Evolutionary conservation across 2,329 filamentous ascomycete species (phyloP).

Genomic region (Fusarium subtropicale): DNA sequence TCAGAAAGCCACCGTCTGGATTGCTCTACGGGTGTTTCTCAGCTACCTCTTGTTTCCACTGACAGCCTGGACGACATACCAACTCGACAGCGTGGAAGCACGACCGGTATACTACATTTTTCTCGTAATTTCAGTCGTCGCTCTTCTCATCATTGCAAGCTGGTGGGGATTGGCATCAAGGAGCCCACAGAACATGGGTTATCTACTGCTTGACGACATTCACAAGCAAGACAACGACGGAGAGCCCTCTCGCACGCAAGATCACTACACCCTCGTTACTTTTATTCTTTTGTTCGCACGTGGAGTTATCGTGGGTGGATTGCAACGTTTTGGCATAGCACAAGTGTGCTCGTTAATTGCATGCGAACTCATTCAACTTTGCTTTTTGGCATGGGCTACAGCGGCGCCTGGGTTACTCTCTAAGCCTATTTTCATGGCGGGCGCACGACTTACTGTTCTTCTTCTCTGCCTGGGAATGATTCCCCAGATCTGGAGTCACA

Average conservation of each 20-base stretch:
- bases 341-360: conserved; percentile 30
- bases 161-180: conserved; percentile 46
- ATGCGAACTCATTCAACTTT: conserved; percentile 33
- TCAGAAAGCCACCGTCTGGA: conserved; percentile 57
- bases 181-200: conserved; percentile 45
- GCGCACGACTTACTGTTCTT: conserved; percentile 23
- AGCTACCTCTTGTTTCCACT: conserved; percentile 82
- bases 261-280: conserved; percentile 52
- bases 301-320: conserved; percentile 29
- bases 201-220: conserved; percentile 60
- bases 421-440: conserved; percentile 1
- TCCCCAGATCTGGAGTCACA: conserved; percentile 71
- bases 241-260: conserved; percentile 57
- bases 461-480: conserved; percentile 59
- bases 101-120: conserved; percentile 44
- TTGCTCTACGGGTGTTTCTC: conserved; percentile 74
- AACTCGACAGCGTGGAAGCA: conserved; percentile 58
- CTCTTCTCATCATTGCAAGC: conserved; percentile 41
- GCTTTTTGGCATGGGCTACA: conserved; percentile 64
- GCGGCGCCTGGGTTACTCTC: conserved; percentile 59
- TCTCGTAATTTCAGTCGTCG: conserved; percentile 50
- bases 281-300: conserved; percentile 35
- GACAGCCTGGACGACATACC: conserved; percentile 77
- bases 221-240: conserved; percentile 72
- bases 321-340: conserved; percentile 25